Percentiles rank a stretch among this genome's conserved stretches.
Conservation (phyloP, 768 basidiomycete genomes). For the Auricularia cornea region DNA sequence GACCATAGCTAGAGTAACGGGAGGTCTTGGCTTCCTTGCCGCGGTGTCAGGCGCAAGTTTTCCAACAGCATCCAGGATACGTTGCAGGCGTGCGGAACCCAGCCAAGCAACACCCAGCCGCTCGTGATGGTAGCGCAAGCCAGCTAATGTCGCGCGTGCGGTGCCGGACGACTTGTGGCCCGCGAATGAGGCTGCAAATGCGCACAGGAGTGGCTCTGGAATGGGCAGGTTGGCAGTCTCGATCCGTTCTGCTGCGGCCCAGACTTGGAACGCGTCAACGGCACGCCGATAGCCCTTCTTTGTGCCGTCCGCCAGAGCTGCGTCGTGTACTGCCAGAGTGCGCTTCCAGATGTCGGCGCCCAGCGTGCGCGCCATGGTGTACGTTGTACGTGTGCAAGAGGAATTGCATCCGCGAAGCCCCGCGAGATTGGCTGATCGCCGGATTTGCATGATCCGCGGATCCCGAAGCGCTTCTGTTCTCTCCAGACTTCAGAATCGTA, state of each 20-base stretch:
- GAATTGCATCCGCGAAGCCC: neutral
- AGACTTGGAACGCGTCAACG: neutral
- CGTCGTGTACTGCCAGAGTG: neutral
- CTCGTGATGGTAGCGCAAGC: neutral
- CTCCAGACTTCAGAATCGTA: no score
- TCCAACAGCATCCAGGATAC: neutral
- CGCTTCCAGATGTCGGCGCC: neutral
- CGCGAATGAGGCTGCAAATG: neutral
- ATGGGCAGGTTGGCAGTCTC: neutral
- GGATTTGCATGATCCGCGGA: no score
- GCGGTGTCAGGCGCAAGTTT: neutral
- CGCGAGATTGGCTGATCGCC: neutral
- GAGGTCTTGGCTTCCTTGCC: conserved; percentile 15
- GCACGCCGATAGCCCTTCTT: neutral
- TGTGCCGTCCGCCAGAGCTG: neutral
- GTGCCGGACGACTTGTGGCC: neutral
- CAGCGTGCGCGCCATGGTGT: neutral
- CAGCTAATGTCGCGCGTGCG: neutral
- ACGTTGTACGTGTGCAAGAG: no score
- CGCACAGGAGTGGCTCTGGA: neutral
- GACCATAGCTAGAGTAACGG: conserved; percentile 27
- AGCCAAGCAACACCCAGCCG: neutral
- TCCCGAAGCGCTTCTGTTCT: no score
- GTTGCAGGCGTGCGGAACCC: neutral
- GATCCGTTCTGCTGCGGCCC: neutral